Percentiles rank a stretch among this genome's conserved stretches.
These are phyloP conservation scores for Trametes pubescens DNA, from an alignment of 1,284 basidiomycete species.

Conservation along the genomic window DNA sequence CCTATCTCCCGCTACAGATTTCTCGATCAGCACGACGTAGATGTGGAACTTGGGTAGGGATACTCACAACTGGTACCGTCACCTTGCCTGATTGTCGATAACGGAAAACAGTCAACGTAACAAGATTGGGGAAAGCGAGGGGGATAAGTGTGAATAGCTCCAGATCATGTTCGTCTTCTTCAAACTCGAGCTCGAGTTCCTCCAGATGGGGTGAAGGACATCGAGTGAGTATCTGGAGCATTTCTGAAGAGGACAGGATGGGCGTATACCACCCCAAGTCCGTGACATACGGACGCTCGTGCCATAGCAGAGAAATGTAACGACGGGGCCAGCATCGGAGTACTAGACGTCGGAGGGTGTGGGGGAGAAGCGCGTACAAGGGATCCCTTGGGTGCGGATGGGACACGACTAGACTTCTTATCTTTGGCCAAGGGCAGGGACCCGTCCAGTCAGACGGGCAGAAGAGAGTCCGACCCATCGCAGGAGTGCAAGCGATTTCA, in stretches of 20 bases:
- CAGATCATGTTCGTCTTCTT: neutral
- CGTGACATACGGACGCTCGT: neutral
- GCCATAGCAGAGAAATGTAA: neutral
- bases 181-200: neutral
- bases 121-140: neutral
- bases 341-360: neutral
- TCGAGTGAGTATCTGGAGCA: neutral
- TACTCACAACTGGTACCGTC: neutral
- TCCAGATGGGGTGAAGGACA: neutral
- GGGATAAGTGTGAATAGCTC: neutral
- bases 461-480: neutral
- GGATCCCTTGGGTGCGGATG: slow-evolving; percentile 8
- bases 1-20: neutral
- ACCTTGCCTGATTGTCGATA: neutral
- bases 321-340: slow-evolving; percentile 3
- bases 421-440: neutral
- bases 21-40: neutral
- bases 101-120: neutral
- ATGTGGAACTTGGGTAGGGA: neutral
- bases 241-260: neutral
- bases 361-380: neutral
- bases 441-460: neutral
- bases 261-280: neutral
- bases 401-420: neutral
- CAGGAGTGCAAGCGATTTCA: neutral